phyloP scores from a whole-genome alignment of 495 filamentous ascomycete genomes.

The Lophium mytilinum region DNA sequence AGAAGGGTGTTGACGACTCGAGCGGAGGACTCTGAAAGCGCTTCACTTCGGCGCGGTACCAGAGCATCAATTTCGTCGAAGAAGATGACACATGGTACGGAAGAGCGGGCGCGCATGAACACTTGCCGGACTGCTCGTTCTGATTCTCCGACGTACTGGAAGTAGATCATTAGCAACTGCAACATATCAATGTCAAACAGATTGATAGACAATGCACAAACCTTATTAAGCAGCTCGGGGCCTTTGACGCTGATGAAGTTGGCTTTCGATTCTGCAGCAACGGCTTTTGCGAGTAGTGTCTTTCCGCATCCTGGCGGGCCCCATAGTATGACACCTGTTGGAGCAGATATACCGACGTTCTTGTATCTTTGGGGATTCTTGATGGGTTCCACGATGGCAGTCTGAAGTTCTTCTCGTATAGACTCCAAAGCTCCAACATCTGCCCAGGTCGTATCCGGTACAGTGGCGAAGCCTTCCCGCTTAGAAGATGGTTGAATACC shows the following conservation, averaged over 20 bases:
- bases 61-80: conserved; percentile 96
- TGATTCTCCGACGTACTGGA: conserved; percentile 77
- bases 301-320: conserved; percentile 96
- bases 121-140: conserved; percentile 90
- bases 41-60: conserved; percentile 75
- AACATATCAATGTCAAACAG: too few relatives aligned
- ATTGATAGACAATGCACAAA: neutral
- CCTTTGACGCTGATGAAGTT: conserved; percentile 99
- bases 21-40: conserved; percentile 70
- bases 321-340: conserved; percentile 90
- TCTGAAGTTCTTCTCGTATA: conserved; percentile 73
- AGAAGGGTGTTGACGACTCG: conserved; percentile 93
- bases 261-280: conserved; percentile 88
- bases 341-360: conserved; percentile 75
- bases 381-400: conserved; percentile 90
- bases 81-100: conserved; percentile 89
- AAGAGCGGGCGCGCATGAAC: conserved; percentile 79
- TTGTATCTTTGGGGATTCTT: conserved; percentile 71
- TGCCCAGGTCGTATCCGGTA: conserved; percentile 93
- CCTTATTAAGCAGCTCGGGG: conserved; percentile 83
- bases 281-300: conserved; percentile 90
- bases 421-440: conserved; percentile 79
- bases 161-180: too few relatives aligned
- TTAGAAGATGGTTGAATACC: conserved; percentile 89
- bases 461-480: conserved; percentile 92